These are phyloP conservation scores for Lactifluus subvellereus DNA, from an alignment of 768 basidiomycete species.

Conservation along the genomic window DNA sequence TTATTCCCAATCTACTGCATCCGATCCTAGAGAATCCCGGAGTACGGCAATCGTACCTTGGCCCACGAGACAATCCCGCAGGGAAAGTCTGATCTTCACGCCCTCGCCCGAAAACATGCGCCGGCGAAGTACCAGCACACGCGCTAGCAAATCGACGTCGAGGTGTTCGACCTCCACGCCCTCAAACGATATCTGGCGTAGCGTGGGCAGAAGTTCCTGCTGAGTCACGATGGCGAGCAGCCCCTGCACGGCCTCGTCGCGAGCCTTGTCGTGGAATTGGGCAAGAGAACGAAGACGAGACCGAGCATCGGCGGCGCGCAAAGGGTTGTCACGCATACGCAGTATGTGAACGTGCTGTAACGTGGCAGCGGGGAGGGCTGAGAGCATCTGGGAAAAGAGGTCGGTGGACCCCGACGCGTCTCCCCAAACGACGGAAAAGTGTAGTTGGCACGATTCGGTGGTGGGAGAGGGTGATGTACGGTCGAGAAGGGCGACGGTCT, in stretches of 20 bases:
- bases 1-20: constrained; percentile 1
- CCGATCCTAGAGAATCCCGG: background rate
- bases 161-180: background rate
- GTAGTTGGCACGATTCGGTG: background rate
- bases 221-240: constrained; percentile 8
- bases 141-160: background rate
- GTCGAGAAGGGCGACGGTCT: background rate
- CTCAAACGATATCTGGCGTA: background rate
- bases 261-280: constrained; percentile 1
- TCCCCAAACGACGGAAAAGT: constrained; percentile 1
- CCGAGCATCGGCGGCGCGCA: constrained; percentile 7
- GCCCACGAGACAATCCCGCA: constrained; percentile 1
- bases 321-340: background rate
- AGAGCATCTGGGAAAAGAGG: constrained; percentile 7
- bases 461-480: background rate
- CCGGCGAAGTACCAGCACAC: constrained; percentile 4
- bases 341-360: background rate
- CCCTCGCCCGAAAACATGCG: background rate
- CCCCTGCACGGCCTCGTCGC: constrained; percentile 17
- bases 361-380: background rate
- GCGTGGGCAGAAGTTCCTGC: constrained; percentile 1
- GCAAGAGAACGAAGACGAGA: constrained; percentile 1
- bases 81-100: background rate
- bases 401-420: background rate
- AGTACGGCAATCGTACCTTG: background rate